Evolutionary conservation across 2,329 filamentous ascomycete species (phyloP), one percentile per base, ranked within the genome.

Genomic region (Septoria linicola): DNA sequence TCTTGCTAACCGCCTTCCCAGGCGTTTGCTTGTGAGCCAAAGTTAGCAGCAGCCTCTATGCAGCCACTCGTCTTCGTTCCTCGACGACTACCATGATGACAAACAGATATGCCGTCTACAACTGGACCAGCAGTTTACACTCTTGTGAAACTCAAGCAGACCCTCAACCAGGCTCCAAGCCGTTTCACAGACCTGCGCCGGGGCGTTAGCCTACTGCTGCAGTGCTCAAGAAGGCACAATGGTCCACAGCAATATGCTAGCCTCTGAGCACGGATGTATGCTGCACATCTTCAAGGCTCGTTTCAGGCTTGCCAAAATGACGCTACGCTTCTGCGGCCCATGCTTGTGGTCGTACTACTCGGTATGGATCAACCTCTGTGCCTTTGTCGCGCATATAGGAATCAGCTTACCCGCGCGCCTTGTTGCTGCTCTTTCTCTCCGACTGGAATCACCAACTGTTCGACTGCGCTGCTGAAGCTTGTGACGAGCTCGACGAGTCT

Each of bases 401-500:
- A 46, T 43, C 43, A 45, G 43, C 20, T 53, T 53, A 50, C 46
- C 41, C 44, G 46, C 46, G 48, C 54, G 41, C 49, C 51, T 49
- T 47, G 37, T 31, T 53, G 47, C 45, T 54, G 44, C 49, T 51
- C 17, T 39, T 54, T 52, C 23, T 50, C 44, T 45, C 52, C 54
- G 36, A 54, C 57, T 58, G 41, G 34, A 57, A 55, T 46, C 41
- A 61, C 59, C 55, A 59, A 60, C 63, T 49, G 52, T 55, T 57
- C 57, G 51, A 52, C 44, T 57, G 53, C 52, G 48, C 45, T 54
- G 55, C 41, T 40, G 42, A 37, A 45, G 54, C 53, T 59, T 57
- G 55, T 66, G 55, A 67, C 70, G 65, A 69, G 63, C 63, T 63
- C 63, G 59, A 71, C 66, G 64, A 68, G 63, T 72, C 64, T 69